These are phyloP conservation scores for Tripidium arundinaceum DNA, from an alignment of 202 grass and related monocot genomes.

Conservation along the genomic window DNA sequence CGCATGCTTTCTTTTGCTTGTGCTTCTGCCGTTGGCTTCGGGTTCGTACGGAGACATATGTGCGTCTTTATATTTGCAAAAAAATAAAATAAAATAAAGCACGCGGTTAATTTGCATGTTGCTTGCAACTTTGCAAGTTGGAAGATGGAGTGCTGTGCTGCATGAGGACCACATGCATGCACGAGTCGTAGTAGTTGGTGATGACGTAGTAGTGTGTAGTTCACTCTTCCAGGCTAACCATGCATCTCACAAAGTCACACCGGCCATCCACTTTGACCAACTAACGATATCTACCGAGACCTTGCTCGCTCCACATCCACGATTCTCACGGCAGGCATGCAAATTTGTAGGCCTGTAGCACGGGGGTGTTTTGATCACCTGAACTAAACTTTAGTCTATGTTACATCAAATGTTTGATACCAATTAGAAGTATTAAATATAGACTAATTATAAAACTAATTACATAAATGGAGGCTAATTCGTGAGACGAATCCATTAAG, in stretches of 20 bases:
- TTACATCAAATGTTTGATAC: too few species aligned
- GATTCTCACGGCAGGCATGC: neutral
- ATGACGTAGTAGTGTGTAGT: neutral
- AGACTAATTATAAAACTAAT: too few species aligned
- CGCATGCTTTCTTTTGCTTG: too few species aligned
- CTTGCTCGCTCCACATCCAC: neutral
- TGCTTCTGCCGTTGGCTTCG: neutral
- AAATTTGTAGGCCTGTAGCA: neutral
- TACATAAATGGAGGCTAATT: too few species aligned
- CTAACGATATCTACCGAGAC: neutral
- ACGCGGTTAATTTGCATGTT: neutral
- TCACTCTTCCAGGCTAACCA: neutral
- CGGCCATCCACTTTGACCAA: neutral
- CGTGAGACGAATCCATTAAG: too few species aligned
- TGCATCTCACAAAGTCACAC: neutral
- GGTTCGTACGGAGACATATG: neutral
- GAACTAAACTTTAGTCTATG: too few species aligned
- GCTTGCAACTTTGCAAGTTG: neutral
- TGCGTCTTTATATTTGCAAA: too few species aligned
- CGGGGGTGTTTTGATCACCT: too few species aligned
- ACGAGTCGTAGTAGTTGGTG: neutral
- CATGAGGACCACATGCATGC: neutral
- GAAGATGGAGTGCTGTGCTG: neutral
- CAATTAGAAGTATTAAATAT: too few species aligned
- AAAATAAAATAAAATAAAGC: neutral